Percentiles rank a stretch among this genome's conserved stretches.
These are phyloP conservation scores for Fusarium nygamai DNA, from an alignment of 2,329 filamentous ascomycete species.

Conservation along the genomic window DNA sequence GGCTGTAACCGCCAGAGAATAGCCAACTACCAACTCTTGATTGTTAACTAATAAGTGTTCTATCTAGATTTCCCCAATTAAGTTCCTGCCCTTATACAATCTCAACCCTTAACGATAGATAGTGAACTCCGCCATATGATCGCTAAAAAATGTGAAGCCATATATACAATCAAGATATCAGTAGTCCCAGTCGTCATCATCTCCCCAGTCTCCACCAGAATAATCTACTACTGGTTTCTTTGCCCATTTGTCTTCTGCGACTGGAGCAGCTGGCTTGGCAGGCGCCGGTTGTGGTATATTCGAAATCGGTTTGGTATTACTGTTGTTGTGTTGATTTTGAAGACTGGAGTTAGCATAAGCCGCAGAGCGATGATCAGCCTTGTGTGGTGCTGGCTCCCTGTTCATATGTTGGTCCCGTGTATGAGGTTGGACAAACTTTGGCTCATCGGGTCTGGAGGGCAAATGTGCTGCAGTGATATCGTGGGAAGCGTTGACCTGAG, in stretches of 20 bases:
- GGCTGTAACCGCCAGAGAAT: neutral
- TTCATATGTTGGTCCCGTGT: neutral
- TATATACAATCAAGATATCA: slow-evolving; percentile 12
- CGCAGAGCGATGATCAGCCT: slow-evolving; percentile 1
- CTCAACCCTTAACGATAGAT: slow-evolving; percentile 5
- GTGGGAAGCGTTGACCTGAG: neutral
- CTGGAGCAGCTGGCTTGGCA: neutral
- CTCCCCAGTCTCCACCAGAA: slow-evolving; percentile 42
- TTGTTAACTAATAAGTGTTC: neutral
- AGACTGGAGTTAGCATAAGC: neutral
- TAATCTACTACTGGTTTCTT: slow-evolving; percentile 40
- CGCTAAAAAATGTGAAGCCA: slow-evolving; percentile 8
- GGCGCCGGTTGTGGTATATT: neutral
- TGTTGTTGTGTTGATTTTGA: slow-evolving; percentile 4
- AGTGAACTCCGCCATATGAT: slow-evolving; percentile 10
- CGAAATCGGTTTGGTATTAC: neutral
- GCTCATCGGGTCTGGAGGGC: slow-evolving; percentile 2
- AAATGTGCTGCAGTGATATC: slow-evolving; percentile 10
- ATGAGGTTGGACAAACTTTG: slow-evolving; percentile 6
- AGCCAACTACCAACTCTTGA: neutral
- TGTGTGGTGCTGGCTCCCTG: neutral
- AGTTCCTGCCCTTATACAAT: slow-evolving; percentile 7
- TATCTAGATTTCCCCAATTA: slow-evolving; percentile 1
- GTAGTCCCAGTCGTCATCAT: slow-evolving; percentile 43
- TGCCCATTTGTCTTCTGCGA: slow-evolving; percentile 38